Base-by-base conservation (phyloP, 305 asterid genomes). In the Fraxinus ornus region DNA sequence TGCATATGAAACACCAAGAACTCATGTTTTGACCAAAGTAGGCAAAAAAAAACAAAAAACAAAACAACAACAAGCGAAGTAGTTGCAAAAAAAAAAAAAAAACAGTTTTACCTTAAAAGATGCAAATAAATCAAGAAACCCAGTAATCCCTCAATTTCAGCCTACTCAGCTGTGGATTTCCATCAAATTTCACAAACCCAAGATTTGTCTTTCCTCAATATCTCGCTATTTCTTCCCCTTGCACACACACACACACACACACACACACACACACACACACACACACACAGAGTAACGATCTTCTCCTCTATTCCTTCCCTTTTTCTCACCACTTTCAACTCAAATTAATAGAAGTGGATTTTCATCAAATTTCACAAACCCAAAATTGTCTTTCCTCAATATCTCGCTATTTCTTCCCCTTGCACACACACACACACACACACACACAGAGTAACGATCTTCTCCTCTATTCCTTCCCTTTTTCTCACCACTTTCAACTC, bases 121-220 rank as follows among this genome's bases (percentile, higher is more conserved):
- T 36, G 84, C 79, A 84, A 87, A 86, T 36, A 75, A 68, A 85
- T 85, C 74, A 49, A 79, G 47, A 30, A 72, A 55, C 81, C 32
- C 77, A 64, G 30, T 64, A 52, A 79, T 64, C 73, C 84, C 87
- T 75, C 78, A 78, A 84, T 79, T 84, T 78, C 86, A 82, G 87
- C 87, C 85, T 80, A 41, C 39, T 82, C 79, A 32, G 77, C 81
- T 60, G 72, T 82, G 68, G 81, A 13, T 75, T 86, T 78, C 81
- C 87, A 64, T 55, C 81, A 86, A 83, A 78, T 72, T 79, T 33
- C 84, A 76, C 30, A 47, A 66, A 47, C 70, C 83, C 84, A 79
- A 81, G 83, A 80, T 81, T 84, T 77, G 81, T 57, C 84, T 64
- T 76, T 71, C 64, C 79, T 41, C 83, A 76, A 79, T 76, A 24